Evolutionary conservation across 371 early-diverging fungal genomes (phyloP).

Genomic region (Actinomortierella ambigua): DNA sequence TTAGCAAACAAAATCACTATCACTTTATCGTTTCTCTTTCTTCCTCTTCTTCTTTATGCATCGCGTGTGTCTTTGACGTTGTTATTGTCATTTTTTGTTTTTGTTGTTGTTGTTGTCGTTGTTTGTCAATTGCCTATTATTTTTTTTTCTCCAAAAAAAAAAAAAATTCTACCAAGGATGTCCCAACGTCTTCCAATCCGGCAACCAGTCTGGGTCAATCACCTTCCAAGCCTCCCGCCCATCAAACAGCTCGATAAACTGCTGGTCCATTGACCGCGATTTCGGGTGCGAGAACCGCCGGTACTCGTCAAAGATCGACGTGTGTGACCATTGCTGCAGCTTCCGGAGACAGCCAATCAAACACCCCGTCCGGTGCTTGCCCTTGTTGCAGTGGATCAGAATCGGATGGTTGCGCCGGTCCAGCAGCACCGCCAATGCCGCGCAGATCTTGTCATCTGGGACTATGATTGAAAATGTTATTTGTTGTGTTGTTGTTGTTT

Average conservation of each 20-base stretch:
- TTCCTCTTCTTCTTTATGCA: too few species aligned
- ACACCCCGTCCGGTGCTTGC: conserved; percentile 97
- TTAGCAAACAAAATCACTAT: too few species aligned
- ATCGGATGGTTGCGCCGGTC: conserved; percentile 92
- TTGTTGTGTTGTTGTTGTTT: not conserved
- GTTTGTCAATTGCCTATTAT: too few species aligned
- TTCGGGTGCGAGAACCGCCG: conserved; percentile 93
- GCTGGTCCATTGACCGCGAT: conserved; percentile 95
- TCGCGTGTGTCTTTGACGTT: too few species aligned
- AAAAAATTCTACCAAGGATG: conserved; percentile 6
- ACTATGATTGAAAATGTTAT: conserved; percentile 48
- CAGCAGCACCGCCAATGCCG: conserved; percentile 80
- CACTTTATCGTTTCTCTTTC: too few species aligned
- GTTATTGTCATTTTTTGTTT: too few species aligned
- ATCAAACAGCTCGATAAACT: conserved; percentile 97
- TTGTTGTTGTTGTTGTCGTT: too few species aligned
- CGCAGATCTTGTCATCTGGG: conserved; percentile 89
- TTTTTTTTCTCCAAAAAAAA: too few species aligned
- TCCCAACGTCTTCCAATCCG: conserved; percentile 42
- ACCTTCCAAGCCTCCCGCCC: conserved; percentile 76
- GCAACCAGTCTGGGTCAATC: conserved; percentile 83
- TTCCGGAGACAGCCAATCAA: conserved; percentile 94
- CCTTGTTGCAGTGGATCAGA: conserved; percentile 96
- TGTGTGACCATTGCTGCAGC: conserved; percentile 92
- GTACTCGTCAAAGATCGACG: conserved; percentile 97